A percentile compares a stretch with the other conserved stretches of the same genome.
phyloP scores from a whole-genome alignment of 1,284 basidiomycete genomes.

The Cryptococcus sp. region DNA sequence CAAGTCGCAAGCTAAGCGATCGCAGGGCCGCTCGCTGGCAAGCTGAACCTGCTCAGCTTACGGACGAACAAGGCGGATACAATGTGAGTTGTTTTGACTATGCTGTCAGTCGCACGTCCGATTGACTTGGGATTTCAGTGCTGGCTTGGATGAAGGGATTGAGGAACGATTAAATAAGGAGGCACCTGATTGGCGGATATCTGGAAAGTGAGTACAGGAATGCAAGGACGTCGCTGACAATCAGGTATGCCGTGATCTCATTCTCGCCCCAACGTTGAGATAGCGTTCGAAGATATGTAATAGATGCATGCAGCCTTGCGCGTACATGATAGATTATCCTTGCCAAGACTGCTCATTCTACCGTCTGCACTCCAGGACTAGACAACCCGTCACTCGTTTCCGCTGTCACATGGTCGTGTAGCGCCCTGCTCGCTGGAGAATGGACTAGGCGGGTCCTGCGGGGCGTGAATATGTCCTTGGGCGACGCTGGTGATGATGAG shows the following conservation, averaged over 20 bases:
- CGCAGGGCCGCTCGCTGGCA: constrained; percentile 72
- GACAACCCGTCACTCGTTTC: not conserved
- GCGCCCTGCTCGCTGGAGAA: constrained; percentile 5
- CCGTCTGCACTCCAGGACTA: not conserved
- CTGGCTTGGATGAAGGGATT: constrained; percentile 44
- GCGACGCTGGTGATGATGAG: constrained; percentile 5
- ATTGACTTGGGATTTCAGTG: constrained; percentile 22
- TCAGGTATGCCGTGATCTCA: constrained; percentile 46
- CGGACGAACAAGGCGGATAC: constrained; percentile 97
- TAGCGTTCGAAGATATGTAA: not conserved
- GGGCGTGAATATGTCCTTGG: constrained; percentile 16
- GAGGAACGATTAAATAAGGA: constrained; percentile 41
- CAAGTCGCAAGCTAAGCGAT: constrained; percentile 11
- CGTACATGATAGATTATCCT: not conserved
- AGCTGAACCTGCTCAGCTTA: constrained; percentile 78
- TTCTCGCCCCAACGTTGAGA: constrained; percentile 24
- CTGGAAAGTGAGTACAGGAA: constrained; percentile 45
- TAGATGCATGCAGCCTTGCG: not conserved
- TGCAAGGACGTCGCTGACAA: constrained; percentile 4
- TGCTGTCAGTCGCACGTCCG: not conserved
- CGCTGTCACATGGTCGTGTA: constrained; percentile 11
- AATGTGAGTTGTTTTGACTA: constrained; percentile 54
- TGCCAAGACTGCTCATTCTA: not conserved
- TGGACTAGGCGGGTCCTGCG: constrained; percentile 4
- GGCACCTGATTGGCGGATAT: constrained; percentile 46